Evolutionary conservation across 805 yeast genomes (phyloP), one percentile per base, ranked within the genome.

Genomic region (Candida sakaeoensis): DNA sequence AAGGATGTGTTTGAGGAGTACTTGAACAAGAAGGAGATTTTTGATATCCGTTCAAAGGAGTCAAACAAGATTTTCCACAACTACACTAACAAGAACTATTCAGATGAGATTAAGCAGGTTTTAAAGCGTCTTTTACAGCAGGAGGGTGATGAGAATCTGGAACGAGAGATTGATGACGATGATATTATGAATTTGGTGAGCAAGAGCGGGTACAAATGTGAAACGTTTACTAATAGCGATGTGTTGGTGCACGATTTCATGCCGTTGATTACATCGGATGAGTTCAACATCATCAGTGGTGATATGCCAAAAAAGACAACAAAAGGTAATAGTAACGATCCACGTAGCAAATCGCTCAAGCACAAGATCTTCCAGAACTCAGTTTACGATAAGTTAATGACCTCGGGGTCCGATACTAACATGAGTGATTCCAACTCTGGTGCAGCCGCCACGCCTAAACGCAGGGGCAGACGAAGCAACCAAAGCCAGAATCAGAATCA

Each of bases 361-460:
- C 72, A 68, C 46, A 62, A 63, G 36, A 65, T 68, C 7, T 68
- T 68, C 52, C 68, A 63, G 41, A 63, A 54, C 39, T 45, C 70
- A 13, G 56, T 68, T 25, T 68, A 68, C 47, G 73, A 68, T 31
- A 29, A 42, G 32, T 44, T 52, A 21, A 40, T 46, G 5, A 63
- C 72, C 1, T 63, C 70, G 5, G 74, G 72, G 1, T 65, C 71
- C 1, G 74, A 68, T 40, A 58, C 70, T 1, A 61, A 59, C 37
- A 51, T 41, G 5, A 51, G 58, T 10, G 61, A 55, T 13, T 39
- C 43, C 27, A 26, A 8, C 18, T 44, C 30, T 3, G 49, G 49
- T 21, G 41, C 49, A 1, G 38, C 57, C 1, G 38, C 57, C 1
- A 40, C 53, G 23, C 52, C 58, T 17, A 61, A 65, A 43, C 53